Percentiles rank a stretch among this genome's conserved stretches.
These are phyloP conservation scores for Exophiala lecanii-corni DNA, from an alignment of 2,329 filamentous ascomycete species.

Conservation along the genomic window DNA sequence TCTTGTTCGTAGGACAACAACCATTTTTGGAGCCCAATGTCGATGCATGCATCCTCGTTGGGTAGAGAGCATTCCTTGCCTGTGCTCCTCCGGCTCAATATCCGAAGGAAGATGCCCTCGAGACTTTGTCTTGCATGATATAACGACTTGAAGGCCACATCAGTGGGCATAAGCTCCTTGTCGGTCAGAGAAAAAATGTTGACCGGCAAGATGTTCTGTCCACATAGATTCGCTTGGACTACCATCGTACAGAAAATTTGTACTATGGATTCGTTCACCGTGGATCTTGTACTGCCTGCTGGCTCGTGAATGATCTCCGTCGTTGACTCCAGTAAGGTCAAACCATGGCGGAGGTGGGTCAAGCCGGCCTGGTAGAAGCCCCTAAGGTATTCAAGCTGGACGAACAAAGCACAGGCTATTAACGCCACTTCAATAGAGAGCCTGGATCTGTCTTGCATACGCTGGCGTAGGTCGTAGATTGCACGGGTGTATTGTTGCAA, in stretches of 20 bases:
- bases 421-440: slow-evolving; percentile 35
- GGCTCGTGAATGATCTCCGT: no score
- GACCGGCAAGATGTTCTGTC: neutral
- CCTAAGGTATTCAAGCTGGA: slow-evolving; percentile 38
- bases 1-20: no score
- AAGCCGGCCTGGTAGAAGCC: slow-evolving; percentile 29
- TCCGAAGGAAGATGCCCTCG: neutral
- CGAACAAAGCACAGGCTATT: slow-evolving; percentile 40
- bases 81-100: neutral
- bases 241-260: neutral
- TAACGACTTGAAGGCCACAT: neutral
- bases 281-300: slow-evolving; percentile 13
- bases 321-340: slow-evolving; percentile 30
- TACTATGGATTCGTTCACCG: neutral
- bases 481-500: slow-evolving; percentile 41
- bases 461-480: slow-evolving; percentile 34
- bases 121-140: neutral
- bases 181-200: neutral
- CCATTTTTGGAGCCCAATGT: no score
- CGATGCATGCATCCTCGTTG: no score
- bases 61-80: no score
- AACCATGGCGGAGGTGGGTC: slow-evolving; percentile 32
- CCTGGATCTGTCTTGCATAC: slow-evolving; percentile 25
- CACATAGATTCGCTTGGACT: neutral
- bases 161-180: neutral